A percentile compares a stretch with the other conserved stretches of the same genome.
Evolutionary conservation across 441 rosid genomes (phyloP).

Genomic region (Eruca vesicaria): DNA sequence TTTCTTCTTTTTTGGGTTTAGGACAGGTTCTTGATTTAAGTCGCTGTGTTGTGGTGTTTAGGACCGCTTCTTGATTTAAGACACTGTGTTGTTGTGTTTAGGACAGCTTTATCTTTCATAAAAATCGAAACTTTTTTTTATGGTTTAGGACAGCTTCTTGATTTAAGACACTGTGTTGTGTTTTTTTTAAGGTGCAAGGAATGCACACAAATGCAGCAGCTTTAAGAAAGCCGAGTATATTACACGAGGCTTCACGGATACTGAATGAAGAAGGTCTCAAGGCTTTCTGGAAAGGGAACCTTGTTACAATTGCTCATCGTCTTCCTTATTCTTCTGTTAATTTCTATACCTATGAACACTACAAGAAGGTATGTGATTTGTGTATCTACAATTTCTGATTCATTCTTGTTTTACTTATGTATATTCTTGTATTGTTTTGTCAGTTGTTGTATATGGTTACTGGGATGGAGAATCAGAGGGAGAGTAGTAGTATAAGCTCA

Average conservation of each 20-base stretch:
- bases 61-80: too few relatives aligned
- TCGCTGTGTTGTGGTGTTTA: too few relatives aligned
- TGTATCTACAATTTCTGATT: neutral
- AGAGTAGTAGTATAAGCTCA: conserved; percentile 44
- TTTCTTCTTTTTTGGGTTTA: neutral
- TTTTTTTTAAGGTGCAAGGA: conserved; percentile 70
- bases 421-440: conserved; percentile 12
- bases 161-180: neutral
- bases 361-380: conserved; percentile 54
- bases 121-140: neutral
- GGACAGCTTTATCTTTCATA: too few relatives aligned
- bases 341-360: conserved; percentile 82
- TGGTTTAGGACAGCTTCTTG: neutral
- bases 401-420: neutral
- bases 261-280: conserved; percentile 81
- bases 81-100: too few relatives aligned
- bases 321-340: conserved; percentile 86
- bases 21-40: too few relatives aligned
- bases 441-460: conserved; percentile 66
- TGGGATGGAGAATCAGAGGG: conserved; percentile 49
- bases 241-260: conserved; percentile 86
- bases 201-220: conserved; percentile 76
- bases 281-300: conserved; percentile 96
- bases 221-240: conserved; percentile 73
- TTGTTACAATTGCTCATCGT: conserved; percentile 89